phyloP scores from a whole-genome alignment of 768 basidiomycete genomes.

The Mycena sanguinolenta region DNA sequence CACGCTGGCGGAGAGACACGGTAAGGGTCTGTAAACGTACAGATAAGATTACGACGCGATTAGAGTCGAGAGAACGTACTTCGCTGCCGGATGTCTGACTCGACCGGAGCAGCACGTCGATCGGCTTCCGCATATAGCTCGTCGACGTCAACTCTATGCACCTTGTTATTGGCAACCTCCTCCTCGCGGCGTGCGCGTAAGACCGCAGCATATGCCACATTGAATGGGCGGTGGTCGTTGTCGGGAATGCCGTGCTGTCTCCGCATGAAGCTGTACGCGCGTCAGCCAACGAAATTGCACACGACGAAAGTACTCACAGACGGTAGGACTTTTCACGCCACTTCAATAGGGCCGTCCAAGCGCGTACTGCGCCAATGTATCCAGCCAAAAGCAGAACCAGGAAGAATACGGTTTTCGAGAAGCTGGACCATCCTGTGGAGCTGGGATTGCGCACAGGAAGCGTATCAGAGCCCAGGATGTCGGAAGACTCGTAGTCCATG shows the following conservation, averaged over 20 bases:
- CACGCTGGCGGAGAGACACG: slow-evolving; percentile 36
- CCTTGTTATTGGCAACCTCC: slow-evolving; percentile 55
- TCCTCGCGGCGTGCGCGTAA: slow-evolving; percentile 68
- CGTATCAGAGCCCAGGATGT: slow-evolving; percentile 76
- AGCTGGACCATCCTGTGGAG: slow-evolving; percentile 48
- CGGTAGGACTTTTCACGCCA: slow-evolving; percentile 76
- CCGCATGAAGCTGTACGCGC: slow-evolving; percentile 69
- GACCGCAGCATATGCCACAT: slow-evolving; percentile 87
- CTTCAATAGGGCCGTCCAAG: slow-evolving; percentile 62
- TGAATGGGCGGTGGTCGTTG: slow-evolving; percentile 85
- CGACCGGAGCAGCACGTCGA: slow-evolving; percentile 51
- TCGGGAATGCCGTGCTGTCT: slow-evolving; percentile 88
- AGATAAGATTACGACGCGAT: slow-evolving; percentile 44
- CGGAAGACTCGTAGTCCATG: slow-evolving; percentile 79
- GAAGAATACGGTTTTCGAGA: slow-evolving; percentile 55
- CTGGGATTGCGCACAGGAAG: slow-evolving; percentile 51
- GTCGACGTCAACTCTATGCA: slow-evolving; percentile 44
- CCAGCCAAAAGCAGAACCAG: slow-evolving; percentile 52
- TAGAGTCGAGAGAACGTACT: slow-evolving; percentile 50
- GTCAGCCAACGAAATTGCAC: slow-evolving; percentile 17
- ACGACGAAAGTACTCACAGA: slow-evolving; percentile 59
- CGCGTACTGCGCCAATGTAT: slow-evolving; percentile 53
- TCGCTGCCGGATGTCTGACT: slow-evolving; percentile 61
- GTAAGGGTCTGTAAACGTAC: slow-evolving; percentile 38
- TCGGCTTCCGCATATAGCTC: slow-evolving; percentile 44